These are phyloP conservation scores for Cadophora gregata DNA, from an alignment of 2,329 filamentous ascomycete genomes.

Conservation along the genomic window DNA sequence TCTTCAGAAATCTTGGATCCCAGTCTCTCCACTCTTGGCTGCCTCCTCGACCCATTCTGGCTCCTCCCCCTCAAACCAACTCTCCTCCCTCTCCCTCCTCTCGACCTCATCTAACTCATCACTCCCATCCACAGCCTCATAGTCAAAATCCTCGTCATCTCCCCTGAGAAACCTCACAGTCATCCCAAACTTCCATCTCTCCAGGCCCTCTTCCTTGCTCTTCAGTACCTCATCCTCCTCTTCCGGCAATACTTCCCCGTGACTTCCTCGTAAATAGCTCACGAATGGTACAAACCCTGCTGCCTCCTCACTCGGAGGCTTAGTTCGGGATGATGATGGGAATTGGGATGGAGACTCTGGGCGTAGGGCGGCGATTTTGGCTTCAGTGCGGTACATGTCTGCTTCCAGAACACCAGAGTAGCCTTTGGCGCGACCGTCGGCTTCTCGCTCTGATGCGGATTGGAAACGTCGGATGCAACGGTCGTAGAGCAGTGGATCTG, in stretches of 20 bases:
- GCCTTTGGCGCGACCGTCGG: constrained; percentile 45
- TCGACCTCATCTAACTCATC: constrained; percentile 45
- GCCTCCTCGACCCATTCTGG: constrained; percentile 40
- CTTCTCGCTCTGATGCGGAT: constrained; percentile 44
- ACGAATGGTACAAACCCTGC: constrained; percentile 34
- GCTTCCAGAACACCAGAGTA: constrained; percentile 46
- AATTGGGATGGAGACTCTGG: constrained; percentile 8
- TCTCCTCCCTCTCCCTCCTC: constrained; percentile 43
- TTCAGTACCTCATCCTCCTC: constrained; percentile 43
- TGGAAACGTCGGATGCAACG: constrained; percentile 45
- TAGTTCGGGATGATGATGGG: constrained; percentile 5
- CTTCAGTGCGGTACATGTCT: constrained; percentile 45
- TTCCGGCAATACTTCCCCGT: constrained; percentile 42
- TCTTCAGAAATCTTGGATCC: too few relatives aligned
- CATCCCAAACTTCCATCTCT: constrained; percentile 46
- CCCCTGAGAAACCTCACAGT: constrained; percentile 44
- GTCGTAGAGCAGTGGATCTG: constrained; percentile 46
- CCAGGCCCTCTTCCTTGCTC: constrained; percentile 44
- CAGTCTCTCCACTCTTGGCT: constrained; percentile 41
- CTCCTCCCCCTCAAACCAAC: constrained; percentile 47
- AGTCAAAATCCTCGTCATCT: constrained; percentile 45
- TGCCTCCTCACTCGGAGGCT: background rate
- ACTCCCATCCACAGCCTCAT: constrained; percentile 42
- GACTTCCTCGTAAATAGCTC: constrained; percentile 36
- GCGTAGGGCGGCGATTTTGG: constrained; percentile 43